Base-by-base conservation (phyloP, 176 grass and related monocot genomes). In the Musa beccarii region DNA sequence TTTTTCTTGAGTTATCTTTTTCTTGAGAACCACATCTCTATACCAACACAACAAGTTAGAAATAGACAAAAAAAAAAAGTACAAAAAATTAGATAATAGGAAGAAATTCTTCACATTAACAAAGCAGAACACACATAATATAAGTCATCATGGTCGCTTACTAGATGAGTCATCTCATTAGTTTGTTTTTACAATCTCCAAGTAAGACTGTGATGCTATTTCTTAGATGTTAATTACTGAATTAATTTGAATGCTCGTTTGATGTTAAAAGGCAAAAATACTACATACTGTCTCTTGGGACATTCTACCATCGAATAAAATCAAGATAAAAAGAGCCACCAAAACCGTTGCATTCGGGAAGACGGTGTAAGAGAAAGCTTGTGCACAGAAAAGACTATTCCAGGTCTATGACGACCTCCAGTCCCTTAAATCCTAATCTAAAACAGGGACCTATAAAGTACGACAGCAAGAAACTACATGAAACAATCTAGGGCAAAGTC, bases 1-100 rank as follows among this genome's bases (percentile, higher is more conserved):
- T 80, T 74, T 91, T 99, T 23, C 82, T 91, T 63, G 79, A 91
- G 53, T 80, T 88, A 26, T 99, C 86, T 23, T 77, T 77, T 53
- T 66, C 75, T 81, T 86, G 87, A 53, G 82, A 84, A 63, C 74
- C n/a, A 8, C 87, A 83, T 83, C 88, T 89, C 88, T 94, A 78
- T 59, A 64, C 66, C 6, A 13, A 43, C 3, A 1, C 24, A 68
- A 43, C 14, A 68, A 76, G 83, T 20, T 69, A 10, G 71, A 10
- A 85, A 69, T 14, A 64, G 11, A 57, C 34, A 62, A 56, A 24
- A 22, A 22, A 22, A 43, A 29, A 79, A 16, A 11, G 59, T 61
- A 34, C 26, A 19, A 16, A 3, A 63, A 77, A 79, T 49, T 15
- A 63, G 20, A 69, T 74, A 14, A 22, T 15, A 11, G 26, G 28